Conservation (phyloP, 441 rosid species). For the Gossypium schwendimanii region DNA sequence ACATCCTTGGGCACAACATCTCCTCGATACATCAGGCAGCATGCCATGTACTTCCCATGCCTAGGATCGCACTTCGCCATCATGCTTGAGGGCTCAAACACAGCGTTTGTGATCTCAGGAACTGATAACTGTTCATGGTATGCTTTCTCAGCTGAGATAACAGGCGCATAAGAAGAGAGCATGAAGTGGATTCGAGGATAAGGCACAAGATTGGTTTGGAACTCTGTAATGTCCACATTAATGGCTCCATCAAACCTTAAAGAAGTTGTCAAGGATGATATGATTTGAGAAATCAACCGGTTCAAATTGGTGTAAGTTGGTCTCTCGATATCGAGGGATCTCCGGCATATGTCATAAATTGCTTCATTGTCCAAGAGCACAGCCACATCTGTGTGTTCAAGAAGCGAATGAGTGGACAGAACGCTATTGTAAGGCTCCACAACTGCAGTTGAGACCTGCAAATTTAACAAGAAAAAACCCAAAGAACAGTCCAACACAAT, state of each 20-base stretch:
- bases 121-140: conserved; percentile 36
- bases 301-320: conserved; percentile 4
- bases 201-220: conserved; percentile 7
- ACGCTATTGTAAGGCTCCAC: conserved; percentile 5
- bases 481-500: background rate
- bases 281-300: background rate
- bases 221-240: conserved; percentile 5
- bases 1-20: conserved; percentile 44
- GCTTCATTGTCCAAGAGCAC: background rate
- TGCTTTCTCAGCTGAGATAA: conserved; percentile 20
- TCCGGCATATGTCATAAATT: background rate
- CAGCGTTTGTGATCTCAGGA: conserved; percentile 38
- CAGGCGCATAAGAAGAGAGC: conserved; percentile 28
- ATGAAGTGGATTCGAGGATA: conserved; percentile 3
- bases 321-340: background rate
- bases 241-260: conserved; percentile 17
- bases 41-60: conserved; percentile 44
- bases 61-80: conserved; percentile 46
- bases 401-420: conserved; percentile 2
- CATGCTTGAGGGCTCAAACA: conserved; percentile 39
- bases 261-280: background rate
- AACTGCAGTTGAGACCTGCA: conserved; percentile 3
- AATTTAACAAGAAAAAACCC: background rate
- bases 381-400: conserved; percentile 6
- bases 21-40: conserved; percentile 39